Evolutionary conservation across 2,329 filamentous ascomycete species (phyloP).

Genomic region (Dryadomyces quercus-mongolicae): DNA sequence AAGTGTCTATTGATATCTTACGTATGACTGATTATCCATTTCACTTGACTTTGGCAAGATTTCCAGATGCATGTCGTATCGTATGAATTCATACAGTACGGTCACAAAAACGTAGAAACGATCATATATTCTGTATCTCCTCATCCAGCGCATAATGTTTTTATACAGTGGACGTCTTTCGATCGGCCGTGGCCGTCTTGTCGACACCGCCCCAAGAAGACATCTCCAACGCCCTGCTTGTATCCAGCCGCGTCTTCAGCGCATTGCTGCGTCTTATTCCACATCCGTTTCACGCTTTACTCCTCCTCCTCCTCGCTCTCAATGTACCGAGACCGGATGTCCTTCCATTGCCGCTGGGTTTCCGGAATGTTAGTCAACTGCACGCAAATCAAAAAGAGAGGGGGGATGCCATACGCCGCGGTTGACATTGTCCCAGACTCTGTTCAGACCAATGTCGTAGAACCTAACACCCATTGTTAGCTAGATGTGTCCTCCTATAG

Average conservation of each 20-base stretch:
- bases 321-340: constrained; percentile 86
- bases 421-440: constrained; percentile 85
- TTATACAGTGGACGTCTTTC: not conserved
- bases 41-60: not conserved
- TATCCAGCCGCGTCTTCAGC: too few relatives aligned
- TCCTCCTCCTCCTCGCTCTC: constrained; percentile 57
- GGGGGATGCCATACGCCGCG: constrained; percentile 58
- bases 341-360: constrained; percentile 99
- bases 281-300: constrained; percentile 25
- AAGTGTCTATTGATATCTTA: not conserved
- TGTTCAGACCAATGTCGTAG: constrained; percentile 74
- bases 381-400: not conserved
- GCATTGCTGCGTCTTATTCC: not conserved
- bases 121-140: too few relatives aligned
- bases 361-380: constrained; percentile 2
- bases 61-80: too few relatives aligned
- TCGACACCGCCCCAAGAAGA: not conserved
- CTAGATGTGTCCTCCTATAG: not conserved
- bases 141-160: not conserved
- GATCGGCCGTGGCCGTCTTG: not conserved
- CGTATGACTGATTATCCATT: not conserved
- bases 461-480: constrained; percentile 39
- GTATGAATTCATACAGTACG: too few relatives aligned
- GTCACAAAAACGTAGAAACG: too few relatives aligned
- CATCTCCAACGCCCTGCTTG: too few relatives aligned